Conservation (phyloP, 2,329 filamentous ascomycete species). For the Fusarium albidum region DNA sequence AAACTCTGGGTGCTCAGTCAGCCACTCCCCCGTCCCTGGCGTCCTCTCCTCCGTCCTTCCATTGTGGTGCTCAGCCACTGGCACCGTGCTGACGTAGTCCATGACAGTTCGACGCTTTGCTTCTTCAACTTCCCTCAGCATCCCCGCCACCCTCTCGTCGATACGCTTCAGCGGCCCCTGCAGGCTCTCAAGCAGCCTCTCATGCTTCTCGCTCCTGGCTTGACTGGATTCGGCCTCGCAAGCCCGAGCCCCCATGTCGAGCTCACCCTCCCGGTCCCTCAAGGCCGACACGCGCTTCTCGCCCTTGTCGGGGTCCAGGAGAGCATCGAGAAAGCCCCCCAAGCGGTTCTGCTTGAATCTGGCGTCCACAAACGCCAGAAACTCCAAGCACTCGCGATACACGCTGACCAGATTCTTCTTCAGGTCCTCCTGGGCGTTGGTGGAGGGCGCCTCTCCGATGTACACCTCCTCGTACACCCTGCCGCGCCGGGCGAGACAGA, state of each 20-base stretch:
- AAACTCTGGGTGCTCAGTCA: not conserved
- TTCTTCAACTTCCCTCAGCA: not conserved
- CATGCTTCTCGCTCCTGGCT: not conserved
- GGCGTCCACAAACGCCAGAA: not conserved
- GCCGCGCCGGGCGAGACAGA: not conserved
- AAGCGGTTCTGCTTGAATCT: not conserved
- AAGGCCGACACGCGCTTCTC: not conserved
- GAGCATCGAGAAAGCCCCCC: constrained; percentile 2
- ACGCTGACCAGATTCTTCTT: not conserved
- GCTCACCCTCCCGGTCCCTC: not conserved
- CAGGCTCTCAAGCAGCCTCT: not conserved
- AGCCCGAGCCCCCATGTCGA: not conserved
- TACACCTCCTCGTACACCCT: constrained; percentile 6
- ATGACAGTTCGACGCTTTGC: not conserved
- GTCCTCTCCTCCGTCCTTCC: not conserved
- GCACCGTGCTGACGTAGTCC: constrained; percentile 1
- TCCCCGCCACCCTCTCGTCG: not conserved
- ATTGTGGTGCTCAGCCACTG: constrained; percentile 1
- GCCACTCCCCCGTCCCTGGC: constrained; percentile 2
- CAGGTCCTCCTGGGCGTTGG: not conserved
- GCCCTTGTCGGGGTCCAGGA: not conserved
- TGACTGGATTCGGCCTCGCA: not conserved
- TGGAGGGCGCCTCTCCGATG: not conserved
- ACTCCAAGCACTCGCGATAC: not conserved
- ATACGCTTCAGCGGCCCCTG: not conserved